Base-by-base conservation (phyloP, 1,139 yeast species). In the Diutina ranongensis region DNA sequence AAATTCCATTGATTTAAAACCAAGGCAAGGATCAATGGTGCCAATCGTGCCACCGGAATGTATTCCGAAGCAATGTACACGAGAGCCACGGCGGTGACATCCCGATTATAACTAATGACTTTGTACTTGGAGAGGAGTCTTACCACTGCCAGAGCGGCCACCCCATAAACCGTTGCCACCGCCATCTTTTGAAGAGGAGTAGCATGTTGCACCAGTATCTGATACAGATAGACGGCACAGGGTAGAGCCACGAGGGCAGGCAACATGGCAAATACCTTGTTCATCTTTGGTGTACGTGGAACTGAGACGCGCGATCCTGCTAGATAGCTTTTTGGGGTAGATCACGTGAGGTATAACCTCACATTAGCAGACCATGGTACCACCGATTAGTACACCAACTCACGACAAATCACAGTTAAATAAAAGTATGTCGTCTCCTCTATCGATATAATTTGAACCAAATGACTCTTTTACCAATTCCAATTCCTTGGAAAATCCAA, bases 31-130 rank as follows among this genome's bases (percentile, higher is more conserved):
- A 45, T 45, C 41, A 48, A 20, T 21, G 50, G 49, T 2, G 51
- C 45, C 16, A 27, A 19, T 2, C 44, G 44, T 21, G 33, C 42
- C 13, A 25, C 20, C 9, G 44, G 19, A 5, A 47, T 32, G 15
- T 45, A 32, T 20, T 54, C 49, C 1, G 62, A 47, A 3, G 55
- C 49, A 10, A 50, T 44, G 41, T 50, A 52, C 7, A 53, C 48
- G 27, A 52, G 34, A 0, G 49, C 49, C n/a, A 55, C 47, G 3
- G 53, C 56, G 7, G 46, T 20, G 56, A 54, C 35, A 25, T 49
- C 46, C 4, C 51, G 44, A 18, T 41, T 42, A 38, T 47, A 46
- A 38, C 50, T 45, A 13, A 49, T 44, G 21, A 48, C 48, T 45
- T 47, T 36, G 15, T 50, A 40, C n/a, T 51, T 53, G 18, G 50